Percentiles rank a stretch among this genome's conserved stretches.
Evolutionary conservation across 495 filamentous ascomycete genomes (phyloP).

Genomic region (Neurospora cerealis): DNA sequence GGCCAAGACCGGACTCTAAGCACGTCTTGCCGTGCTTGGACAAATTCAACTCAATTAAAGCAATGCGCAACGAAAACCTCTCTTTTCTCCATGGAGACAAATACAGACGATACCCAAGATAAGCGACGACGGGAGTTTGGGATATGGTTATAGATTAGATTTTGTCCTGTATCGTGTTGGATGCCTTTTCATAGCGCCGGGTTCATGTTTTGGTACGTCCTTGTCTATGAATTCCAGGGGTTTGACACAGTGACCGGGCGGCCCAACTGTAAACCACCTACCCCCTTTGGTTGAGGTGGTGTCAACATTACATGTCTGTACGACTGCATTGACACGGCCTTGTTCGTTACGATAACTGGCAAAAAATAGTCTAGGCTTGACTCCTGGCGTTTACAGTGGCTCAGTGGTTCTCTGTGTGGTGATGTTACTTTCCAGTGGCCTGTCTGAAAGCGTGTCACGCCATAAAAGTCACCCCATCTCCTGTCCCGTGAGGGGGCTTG

Average conservation of each 20-base stretch:
- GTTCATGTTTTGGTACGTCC: neutral
- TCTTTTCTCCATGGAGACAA: constrained; percentile 2
- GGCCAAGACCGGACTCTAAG: constrained; percentile 49
- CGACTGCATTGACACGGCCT: neutral
- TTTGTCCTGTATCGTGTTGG: constrained; percentile 6
- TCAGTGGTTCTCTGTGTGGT: neutral
- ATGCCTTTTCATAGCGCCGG: neutral
- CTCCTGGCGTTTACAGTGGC: neutral
- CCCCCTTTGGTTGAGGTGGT: neutral
- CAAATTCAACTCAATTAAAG: neutral
- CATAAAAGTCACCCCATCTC: neutral
- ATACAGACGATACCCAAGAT: constrained; percentile 21
- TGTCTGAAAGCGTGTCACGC: neutral
- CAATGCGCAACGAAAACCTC: neutral
- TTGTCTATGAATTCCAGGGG: neutral
- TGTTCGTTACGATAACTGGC: neutral
- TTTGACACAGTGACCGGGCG: neutral
- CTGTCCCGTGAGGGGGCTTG: neutral
- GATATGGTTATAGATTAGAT: constrained; percentile 5
- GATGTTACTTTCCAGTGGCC: neutral
- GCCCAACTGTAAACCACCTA: neutral
- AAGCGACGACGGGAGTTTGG: constrained; percentile 12
- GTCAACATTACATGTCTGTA: neutral
- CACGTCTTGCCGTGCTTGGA: neutral
- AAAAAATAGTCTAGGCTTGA: neutral